These are phyloP conservation scores for Cyberlindnera suaveolens DNA, from an alignment of 805 yeast genomes.

Conservation along the genomic window DNA sequence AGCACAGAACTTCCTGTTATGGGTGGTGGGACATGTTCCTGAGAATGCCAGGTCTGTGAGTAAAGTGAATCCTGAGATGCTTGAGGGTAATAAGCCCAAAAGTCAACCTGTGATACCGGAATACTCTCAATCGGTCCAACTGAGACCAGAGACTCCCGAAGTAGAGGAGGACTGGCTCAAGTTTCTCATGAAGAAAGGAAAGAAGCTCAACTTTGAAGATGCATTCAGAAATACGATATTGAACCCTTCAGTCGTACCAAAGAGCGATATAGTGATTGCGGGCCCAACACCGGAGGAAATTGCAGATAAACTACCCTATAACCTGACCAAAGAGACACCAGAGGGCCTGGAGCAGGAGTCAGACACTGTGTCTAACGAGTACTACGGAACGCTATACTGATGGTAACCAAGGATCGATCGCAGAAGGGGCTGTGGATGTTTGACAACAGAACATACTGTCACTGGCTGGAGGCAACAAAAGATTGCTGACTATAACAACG, in stretches of 20 bases:
- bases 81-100: constrained; percentile 14
- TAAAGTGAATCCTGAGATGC: constrained; percentile 26
- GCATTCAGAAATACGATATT: constrained; percentile 19
- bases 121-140: background rate
- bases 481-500: too few relatives aligned
- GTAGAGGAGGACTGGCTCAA: constrained; percentile 32
- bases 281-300: constrained; percentile 16
- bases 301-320: constrained; percentile 13
- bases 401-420: too few relatives aligned
- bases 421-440: too few relatives aligned
- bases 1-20: constrained; percentile 43
- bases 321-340: background rate
- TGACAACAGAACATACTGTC: too few relatives aligned
- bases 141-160: constrained; percentile 2
- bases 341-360: constrained; percentile 1
- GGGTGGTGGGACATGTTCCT: constrained; percentile 46
- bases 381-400: too few relatives aligned
- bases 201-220: constrained; percentile 7
- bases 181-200: constrained; percentile 25
- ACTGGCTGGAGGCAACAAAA: too few relatives aligned
- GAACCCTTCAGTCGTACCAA: constrained; percentile 4
- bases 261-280: constrained; percentile 12
- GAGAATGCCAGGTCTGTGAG: constrained; percentile 36
- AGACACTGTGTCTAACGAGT: background rate
- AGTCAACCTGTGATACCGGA: constrained; percentile 4